Evolutionary conservation across 331 rosid genomes (phyloP).

Genomic region (Telfairia occidentalis): DNA sequence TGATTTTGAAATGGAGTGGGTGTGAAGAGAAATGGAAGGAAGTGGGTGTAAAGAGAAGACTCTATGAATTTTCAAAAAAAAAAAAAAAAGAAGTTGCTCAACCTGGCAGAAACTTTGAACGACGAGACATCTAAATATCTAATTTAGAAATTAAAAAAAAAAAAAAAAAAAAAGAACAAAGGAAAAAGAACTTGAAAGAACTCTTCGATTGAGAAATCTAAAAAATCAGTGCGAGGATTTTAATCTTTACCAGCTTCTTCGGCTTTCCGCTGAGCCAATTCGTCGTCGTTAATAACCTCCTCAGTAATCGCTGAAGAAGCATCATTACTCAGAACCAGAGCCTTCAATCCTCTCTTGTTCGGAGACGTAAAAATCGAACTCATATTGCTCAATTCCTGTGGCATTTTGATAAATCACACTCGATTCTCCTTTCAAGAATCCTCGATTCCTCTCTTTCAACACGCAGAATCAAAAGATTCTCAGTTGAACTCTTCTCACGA

Average conservation of each 20-base stretch:
- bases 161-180: neutral
- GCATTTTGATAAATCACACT: constrained; percentile 35
- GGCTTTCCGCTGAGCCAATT: constrained; percentile 92
- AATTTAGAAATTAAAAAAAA: neutral
- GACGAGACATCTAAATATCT: neutral
- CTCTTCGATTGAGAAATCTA: neutral
- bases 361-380: constrained; percentile 51
- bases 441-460: no score
- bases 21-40: neutral
- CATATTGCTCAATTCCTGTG: constrained; percentile 40
- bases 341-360: constrained; percentile 81
- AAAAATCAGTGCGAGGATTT: neutral
- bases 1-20: neutral
- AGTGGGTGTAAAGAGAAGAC: neutral
- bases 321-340: constrained; percentile 33
- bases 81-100: neutral
- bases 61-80: neutral
- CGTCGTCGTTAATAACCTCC: constrained; percentile 69
- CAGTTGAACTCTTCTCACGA: neutral
- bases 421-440: neutral
- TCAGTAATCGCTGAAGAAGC: constrained; percentile 29
- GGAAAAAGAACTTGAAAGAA: neutral
- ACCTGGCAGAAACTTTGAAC: neutral
- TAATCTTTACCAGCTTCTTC: constrained; percentile 77
- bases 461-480: neutral